Conservation (phyloP, 1,139 yeast species). For the Sugiyamaella paludigena region DNA sequence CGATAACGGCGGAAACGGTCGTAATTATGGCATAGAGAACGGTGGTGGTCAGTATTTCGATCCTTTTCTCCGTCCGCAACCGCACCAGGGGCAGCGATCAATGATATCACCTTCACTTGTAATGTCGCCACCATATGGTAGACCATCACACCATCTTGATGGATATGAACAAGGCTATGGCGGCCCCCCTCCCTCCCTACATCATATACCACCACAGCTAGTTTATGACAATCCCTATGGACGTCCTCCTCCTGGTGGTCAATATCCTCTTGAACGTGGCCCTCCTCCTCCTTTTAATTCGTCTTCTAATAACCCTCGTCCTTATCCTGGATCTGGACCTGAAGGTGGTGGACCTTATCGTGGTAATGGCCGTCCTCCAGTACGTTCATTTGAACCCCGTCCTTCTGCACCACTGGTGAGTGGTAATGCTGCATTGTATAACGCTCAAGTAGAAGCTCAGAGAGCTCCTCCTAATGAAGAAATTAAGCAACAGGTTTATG, state of each 20-base stretch:
- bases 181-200: too few species aligned
- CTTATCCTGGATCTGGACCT: not conserved
- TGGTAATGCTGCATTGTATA: slow-evolving; percentile 16
- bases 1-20: not conserved
- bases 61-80: too few species aligned
- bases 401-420: slow-evolving; percentile 6
- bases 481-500: slow-evolving; percentile 64
- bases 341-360: not conserved
- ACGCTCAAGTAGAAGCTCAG: slow-evolving; percentile 28
- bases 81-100: too few species aligned
- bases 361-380: not conserved
- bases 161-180: not conserved
- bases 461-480: slow-evolving; percentile 44
- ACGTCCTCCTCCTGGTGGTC: not conserved
- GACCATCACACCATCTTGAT: not conserved
- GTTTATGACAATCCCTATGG: not conserved
- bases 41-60: too few species aligned
- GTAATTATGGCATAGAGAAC: too few species aligned
- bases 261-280: not conserved
- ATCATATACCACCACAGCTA: too few species aligned
- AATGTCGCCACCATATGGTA: not conserved
- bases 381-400: not conserved
- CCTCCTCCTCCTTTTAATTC: not conserved
- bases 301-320: slow-evolving; percentile 4
- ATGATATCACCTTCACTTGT: too few species aligned